Conservation (phyloP, 768 basidiomycete species). For the Mycena rosella region DNA sequence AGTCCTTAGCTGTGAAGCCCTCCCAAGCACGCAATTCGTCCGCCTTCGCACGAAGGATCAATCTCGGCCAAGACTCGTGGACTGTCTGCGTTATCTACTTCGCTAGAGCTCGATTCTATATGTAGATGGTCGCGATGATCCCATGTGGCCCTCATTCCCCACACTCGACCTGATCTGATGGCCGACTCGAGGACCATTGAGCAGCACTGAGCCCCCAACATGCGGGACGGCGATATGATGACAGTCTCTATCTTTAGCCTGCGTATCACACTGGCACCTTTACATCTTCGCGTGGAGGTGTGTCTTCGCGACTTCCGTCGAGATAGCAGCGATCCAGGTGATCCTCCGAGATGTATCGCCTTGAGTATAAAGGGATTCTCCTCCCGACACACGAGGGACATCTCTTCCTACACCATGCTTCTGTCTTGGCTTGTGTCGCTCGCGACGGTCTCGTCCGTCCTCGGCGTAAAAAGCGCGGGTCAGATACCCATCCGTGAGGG, state of each 20-base stretch:
- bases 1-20: too few relatives aligned
- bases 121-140: background rate
- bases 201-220: too few relatives aligned
- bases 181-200: too few relatives aligned
- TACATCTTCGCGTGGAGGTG: background rate
- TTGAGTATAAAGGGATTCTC: background rate
- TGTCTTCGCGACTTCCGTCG: conserved; percentile 13
- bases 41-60: too few relatives aligned
- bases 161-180: too few relatives aligned
- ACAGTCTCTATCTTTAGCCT: background rate
- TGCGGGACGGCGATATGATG: too few relatives aligned
- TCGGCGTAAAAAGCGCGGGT: conserved; percentile 38
- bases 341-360: background rate
- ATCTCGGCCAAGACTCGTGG: background rate
- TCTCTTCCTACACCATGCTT: conserved; percentile 31
- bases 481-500: conserved; percentile 66
- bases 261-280: background rate
- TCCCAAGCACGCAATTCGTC: too few relatives aligned
- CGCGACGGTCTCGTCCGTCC: conserved; percentile 23
- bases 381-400: background rate
- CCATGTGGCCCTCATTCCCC: too few relatives aligned
- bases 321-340: conserved; percentile 21
- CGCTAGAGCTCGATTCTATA: background rate
- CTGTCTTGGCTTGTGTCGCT: conserved; percentile 33
- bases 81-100: too few relatives aligned